Conservation (phyloP, 192 early-diverging fungal genomes). For the Funneliformis geosporum region DNA sequence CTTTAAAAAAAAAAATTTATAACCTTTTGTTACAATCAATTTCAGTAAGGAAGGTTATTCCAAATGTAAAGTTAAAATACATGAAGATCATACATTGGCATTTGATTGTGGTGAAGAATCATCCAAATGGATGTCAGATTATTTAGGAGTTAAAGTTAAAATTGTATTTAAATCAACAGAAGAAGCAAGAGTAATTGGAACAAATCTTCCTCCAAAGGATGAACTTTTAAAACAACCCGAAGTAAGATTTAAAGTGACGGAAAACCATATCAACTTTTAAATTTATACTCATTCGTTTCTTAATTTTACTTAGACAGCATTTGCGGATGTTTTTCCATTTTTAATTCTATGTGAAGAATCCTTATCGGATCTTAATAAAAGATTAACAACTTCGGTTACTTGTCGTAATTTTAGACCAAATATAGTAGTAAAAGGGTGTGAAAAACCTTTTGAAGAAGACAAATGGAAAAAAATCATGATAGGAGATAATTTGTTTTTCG, state of each 20-base stretch:
- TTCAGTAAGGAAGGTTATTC: constrained; percentile 33
- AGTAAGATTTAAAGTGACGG: not conserved
- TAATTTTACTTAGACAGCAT: constrained; percentile 58
- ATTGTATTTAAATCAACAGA: constrained; percentile 54
- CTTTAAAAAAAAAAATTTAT: not conserved
- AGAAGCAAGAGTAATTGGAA: constrained; percentile 42
- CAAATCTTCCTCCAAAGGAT: constrained; percentile 48
- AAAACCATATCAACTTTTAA: not conserved
- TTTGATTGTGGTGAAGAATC: constrained; percentile 68
- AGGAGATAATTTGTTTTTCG: constrained; percentile 44
- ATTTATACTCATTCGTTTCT: not conserved
- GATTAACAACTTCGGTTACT: constrained; percentile 50
- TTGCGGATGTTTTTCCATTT: constrained; percentile 79
- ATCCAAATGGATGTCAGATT: constrained; percentile 57
- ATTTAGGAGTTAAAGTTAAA: constrained; percentile 43
- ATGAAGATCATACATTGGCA: constrained; percentile 45
- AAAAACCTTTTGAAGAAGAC: constrained; percentile 70
- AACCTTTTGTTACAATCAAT: not conserved
- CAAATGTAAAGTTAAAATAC: constrained; percentile 40
- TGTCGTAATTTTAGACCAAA: constrained; percentile 76
- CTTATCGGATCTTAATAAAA: constrained; percentile 62
- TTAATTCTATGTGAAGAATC: constrained; percentile 62
- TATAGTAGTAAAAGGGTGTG: constrained; percentile 55
- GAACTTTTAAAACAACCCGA: constrained; percentile 37
- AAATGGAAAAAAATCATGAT: constrained; percentile 55